phyloP scores from a whole-genome alignment of 495 filamentous ascomycete species.

The Aspergillus indologenus region DNA sequence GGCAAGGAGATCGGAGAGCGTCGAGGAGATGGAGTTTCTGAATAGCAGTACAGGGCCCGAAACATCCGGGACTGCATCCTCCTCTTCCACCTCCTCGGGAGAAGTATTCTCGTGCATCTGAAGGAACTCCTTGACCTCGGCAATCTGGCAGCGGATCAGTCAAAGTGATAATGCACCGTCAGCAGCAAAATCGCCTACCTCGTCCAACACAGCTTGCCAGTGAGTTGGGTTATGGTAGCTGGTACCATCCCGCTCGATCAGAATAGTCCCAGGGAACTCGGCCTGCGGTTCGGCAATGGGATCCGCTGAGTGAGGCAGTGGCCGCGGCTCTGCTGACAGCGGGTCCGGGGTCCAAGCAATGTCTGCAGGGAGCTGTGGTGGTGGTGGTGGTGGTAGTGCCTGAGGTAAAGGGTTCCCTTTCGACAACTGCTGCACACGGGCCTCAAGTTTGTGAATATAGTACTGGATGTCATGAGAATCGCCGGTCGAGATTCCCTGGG shows the following conservation, averaged over 20 bases:
- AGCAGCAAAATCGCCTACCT: slow-evolving; percentile 23
- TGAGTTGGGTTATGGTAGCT: slow-evolving; percentile 36
- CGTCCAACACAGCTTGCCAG: slow-evolving; percentile 41
- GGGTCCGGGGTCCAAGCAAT: neutral
- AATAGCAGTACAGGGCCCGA: slow-evolving; percentile 30
- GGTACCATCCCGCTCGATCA: slow-evolving; percentile 46
- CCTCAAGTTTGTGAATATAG: slow-evolving; percentile 16
- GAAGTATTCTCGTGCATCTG: slow-evolving; percentile 24
- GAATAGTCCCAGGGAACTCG: slow-evolving; percentile 61
- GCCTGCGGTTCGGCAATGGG: neutral
- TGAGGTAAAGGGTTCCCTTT: neutral
- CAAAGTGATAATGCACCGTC: neutral
- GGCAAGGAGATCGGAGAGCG: slow-evolving; percentile 26
- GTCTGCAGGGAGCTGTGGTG: neutral
- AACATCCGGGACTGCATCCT: slow-evolving; percentile 1
- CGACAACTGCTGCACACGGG: slow-evolving; percentile 19
- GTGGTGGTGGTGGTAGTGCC: too few species aligned
- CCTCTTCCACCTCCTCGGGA: slow-evolving; percentile 18
- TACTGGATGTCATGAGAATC: slow-evolving; percentile 20
- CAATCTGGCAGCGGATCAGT: slow-evolving; percentile 11
- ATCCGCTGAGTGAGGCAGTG: neutral
- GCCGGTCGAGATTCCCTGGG: slow-evolving; percentile 4
- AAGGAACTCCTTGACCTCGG: slow-evolving; percentile 24
- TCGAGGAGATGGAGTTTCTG: slow-evolving; percentile 23
- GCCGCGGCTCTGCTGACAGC: neutral